phyloP scores from a whole-genome alignment of 2,329 filamentous ascomycete species.

The Colletotrichum sp. region DNA sequence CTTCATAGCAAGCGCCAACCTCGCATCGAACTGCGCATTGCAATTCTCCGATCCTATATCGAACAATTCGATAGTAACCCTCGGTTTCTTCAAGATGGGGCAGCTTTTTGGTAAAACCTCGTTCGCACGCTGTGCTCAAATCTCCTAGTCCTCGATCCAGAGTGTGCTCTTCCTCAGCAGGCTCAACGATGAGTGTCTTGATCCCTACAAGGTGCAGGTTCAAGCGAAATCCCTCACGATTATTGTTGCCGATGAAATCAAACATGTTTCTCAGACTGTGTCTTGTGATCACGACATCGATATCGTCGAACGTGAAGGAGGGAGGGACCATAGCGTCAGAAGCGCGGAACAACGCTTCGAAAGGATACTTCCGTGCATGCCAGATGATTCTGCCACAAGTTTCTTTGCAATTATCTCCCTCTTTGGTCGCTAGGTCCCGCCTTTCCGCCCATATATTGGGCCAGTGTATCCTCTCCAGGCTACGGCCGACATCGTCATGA shows the following conservation, averaged over 20 bases:
- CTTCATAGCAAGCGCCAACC: not conserved
- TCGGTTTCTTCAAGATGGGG: not conserved
- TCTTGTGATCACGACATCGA: not conserved
- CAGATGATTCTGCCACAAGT: not conserved
- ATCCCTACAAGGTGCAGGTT: not conserved
- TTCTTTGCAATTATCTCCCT: not conserved
- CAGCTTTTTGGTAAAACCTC: not conserved
- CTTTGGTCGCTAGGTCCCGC: too few relatives aligned
- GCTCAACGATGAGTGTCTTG: not conserved
- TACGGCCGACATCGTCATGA: not conserved
- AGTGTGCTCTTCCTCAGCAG: not conserved
- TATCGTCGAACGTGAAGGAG: not conserved
- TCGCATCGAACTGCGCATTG: not conserved
- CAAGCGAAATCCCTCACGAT: not conserved
- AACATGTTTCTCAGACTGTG: not conserved
- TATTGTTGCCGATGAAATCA: not conserved
- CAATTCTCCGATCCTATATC: not conserved
- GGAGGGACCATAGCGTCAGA: not conserved
- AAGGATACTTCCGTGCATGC: not conserved
- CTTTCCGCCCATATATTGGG: not conserved
- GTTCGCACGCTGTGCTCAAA: not conserved
- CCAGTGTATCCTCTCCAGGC: not conserved
- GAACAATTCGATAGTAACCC: not conserved
- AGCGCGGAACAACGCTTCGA: not conserved
- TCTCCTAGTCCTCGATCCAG: not conserved